Conservation (phyloP, 257 asterid species). For the Rubia yunnanensis region DNA sequence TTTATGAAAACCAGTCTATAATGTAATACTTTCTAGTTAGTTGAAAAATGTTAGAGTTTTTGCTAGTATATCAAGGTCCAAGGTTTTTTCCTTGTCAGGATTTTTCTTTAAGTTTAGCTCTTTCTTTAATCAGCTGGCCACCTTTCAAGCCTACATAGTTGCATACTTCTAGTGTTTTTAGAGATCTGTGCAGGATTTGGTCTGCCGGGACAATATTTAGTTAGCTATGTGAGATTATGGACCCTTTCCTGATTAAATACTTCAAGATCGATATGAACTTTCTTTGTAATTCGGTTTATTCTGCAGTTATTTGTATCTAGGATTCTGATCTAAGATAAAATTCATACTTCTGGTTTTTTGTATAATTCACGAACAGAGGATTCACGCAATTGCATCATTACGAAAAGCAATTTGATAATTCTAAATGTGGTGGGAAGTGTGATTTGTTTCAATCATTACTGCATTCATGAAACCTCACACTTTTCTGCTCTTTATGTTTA, state of each 20-base stretch:
- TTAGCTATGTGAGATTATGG: not conserved
- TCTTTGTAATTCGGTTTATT: not conserved
- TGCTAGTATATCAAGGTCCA: not conserved
- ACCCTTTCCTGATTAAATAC: not conserved
- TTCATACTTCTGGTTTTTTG: not conserved
- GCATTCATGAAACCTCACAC: not conserved
- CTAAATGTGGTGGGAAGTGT: not conserved
- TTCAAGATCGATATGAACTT: not conserved
- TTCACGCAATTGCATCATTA: not conserved
- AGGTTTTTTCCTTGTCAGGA: not conserved
- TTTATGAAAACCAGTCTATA: not conserved
- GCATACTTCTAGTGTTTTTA: not conserved
- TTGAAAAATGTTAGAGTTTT: not conserved
- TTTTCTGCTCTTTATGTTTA: slow-evolving; percentile 7
- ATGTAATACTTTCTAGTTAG: not conserved
- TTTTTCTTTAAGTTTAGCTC: not conserved
- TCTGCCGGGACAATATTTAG: not conserved
- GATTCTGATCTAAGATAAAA: not conserved
- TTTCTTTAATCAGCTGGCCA: not conserved
- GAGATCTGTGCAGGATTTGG: not conserved
- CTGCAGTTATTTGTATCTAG: not conserved
- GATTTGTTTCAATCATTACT: not conserved
- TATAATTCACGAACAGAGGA: not conserved
- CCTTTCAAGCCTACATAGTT: not conserved
- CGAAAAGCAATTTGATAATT: not conserved